Conservation (phyloP, 352 stramenopile genomes). For the Phytophthora capsici region DNA sequence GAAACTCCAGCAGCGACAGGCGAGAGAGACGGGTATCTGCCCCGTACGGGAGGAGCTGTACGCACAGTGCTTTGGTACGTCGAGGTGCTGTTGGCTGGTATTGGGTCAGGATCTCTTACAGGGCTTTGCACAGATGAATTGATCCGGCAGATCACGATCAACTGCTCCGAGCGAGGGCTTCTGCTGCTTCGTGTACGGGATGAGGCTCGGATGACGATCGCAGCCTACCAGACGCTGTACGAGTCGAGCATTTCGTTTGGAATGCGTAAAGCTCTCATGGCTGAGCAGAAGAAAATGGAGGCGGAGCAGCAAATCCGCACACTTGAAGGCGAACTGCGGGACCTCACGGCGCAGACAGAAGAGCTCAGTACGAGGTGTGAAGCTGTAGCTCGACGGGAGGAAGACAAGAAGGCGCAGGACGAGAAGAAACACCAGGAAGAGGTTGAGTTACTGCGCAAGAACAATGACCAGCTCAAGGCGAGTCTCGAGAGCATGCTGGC, state of each 20-base stretch:
- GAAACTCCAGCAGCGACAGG: constrained; percentile 90
- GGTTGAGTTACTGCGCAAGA: constrained; percentile 85
- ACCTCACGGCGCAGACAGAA: constrained; percentile 83
- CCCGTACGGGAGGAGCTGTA: constrained; percentile 93
- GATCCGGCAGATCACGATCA: constrained; percentile 94
- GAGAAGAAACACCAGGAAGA: constrained; percentile 90
- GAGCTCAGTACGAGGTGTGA: constrained; percentile 71
- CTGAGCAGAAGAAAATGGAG: constrained; percentile 92
- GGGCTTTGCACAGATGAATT: constrained; percentile 72
- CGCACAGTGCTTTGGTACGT: constrained; percentile 90
- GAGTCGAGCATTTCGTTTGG: constrained; percentile 93
- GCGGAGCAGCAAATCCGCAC: constrained; percentile 83
- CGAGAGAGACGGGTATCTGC: constrained; percentile 93
- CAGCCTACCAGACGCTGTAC: constrained; percentile 93
- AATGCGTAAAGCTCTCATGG: constrained; percentile 94
- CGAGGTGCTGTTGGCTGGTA: too few species aligned
- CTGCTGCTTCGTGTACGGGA: constrained; percentile 91
- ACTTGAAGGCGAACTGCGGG: constrained; percentile 79
- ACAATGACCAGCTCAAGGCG: constrained; percentile 92
- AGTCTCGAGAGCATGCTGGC: constrained; percentile 82
- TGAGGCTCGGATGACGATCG: constrained; percentile 93
- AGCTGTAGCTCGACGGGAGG: constrained; percentile 63
- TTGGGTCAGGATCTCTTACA: too few species aligned
- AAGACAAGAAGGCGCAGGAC: constrained; percentile 71
- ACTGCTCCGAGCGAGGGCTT: constrained; percentile 91